These are phyloP conservation scores for Umbelopsis ramanniana DNA, from an alignment of 192 early-diverging fungal genomes.

Conservation along the genomic window DNA sequence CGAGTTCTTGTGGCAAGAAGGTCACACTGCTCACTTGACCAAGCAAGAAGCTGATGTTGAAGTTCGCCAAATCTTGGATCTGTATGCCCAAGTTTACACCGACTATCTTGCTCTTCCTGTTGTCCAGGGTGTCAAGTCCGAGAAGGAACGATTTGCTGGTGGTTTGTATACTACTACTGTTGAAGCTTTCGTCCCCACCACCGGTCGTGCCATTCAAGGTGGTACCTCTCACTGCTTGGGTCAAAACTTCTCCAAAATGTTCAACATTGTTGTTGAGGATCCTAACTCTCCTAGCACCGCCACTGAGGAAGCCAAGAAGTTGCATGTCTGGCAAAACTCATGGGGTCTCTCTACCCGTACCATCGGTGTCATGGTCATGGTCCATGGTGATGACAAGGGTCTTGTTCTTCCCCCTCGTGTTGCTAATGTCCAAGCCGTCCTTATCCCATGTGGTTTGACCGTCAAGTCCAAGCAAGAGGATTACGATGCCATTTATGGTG, in stretches of 20 bases:
- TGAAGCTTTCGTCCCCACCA: conserved; percentile 96
- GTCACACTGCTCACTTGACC: conserved; percentile 95
- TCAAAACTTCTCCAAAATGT: conserved; percentile 99
- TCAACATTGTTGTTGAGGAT: conserved; percentile 91
- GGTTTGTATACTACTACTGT: conserved; percentile 97
- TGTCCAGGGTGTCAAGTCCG: conserved; percentile 95
- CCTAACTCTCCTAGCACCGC: conserved; percentile 61
- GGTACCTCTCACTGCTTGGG: conserved; percentile 98
- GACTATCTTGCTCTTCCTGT: conserved; percentile 98
- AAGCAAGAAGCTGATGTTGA: conserved; percentile 87
- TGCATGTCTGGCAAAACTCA: conserved; percentile 97
- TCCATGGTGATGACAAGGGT: conserved; percentile 98
- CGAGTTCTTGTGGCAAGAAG: conserved; percentile 99
- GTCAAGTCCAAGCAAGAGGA: conserved; percentile 85
- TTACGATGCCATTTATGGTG: conserved; percentile 63
- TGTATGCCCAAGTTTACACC: conserved; percentile 97
- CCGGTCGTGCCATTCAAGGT: conserved; percentile 97
- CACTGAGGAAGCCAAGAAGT: conserved; percentile 66
- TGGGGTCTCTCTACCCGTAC: conserved; percentile 98
- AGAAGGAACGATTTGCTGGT: conserved; percentile 99
- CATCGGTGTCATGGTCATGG: conserved; percentile 99
- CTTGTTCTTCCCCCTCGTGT: conserved; percentile 96
- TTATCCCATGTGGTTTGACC: conserved; percentile 93
- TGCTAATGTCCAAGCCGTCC: conserved; percentile 85
- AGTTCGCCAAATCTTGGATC: conserved; percentile 87